Base-by-base conservation (phyloP, 2,329 filamentous ascomycete species). In the Claviceps maximensis region DNA sequence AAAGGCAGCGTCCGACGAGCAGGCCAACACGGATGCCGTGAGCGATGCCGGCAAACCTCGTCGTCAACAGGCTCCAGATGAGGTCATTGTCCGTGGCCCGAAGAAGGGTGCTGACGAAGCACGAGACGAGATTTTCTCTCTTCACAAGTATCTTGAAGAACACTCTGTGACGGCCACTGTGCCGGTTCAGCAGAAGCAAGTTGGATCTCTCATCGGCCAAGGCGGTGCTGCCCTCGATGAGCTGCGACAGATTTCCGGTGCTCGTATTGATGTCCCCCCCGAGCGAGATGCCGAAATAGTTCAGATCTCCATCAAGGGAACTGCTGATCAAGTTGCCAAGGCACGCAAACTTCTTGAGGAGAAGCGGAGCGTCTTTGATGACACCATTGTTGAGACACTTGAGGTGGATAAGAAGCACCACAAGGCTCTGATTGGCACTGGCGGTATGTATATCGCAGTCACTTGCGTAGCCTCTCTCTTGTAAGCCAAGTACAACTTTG, bases 401-500 rank as follows among this genome's bases (percentile, higher is more conserved):
- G 86, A 94, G 36, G 83, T 98, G n/a, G 90, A 97, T 60, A 87
- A 89, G 74, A 95, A 94, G 74, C 83, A 93, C 69, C 93, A 98
- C 72, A 84, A 86, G 70, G 80, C 84, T 52, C 76, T 98, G 58
- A 98, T 98, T 68, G 93, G 93, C 57, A 75, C 83, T 59, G 86
- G 87, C 65, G 93, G 89, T 90, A 78, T 72, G 86, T 74, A 12
- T 61, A 48, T 5, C 38, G 12, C 33, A 17, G 13, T n/a, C 13
- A 25, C n/a, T 27, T 23, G 33, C 8, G 15, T 31, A 31, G 29
- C 31, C 31, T 33, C 31, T 9, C 13, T 12, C 5, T 13, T 13
- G 21, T 42, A 21, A 12, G 15, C 21, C 6, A 21, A 25, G 21
- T 13, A 6, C 4, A n/a, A n/a, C n/a, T n/a, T 44, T 17, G 13